These are phyloP conservation scores for Coemansia umbellata DNA, from an alignment of 192 early-diverging fungal species.

Conservation along the genomic window DNA sequence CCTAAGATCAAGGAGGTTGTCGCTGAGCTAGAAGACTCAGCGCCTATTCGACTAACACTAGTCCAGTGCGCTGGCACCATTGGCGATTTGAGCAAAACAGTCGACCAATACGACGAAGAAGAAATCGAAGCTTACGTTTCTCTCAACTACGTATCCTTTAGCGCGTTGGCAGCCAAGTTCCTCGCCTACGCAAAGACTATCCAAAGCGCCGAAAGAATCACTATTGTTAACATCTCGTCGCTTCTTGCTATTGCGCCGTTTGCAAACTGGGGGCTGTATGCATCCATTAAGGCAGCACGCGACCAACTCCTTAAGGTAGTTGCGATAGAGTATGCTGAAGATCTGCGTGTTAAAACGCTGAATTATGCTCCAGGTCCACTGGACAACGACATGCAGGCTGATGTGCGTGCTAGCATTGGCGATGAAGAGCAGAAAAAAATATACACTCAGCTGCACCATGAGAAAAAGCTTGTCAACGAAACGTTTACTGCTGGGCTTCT, in stretches of 20 bases:
- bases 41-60: slow-evolving; percentile 37
- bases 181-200: slow-evolving; percentile 8
- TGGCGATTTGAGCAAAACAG: slow-evolving; percentile 61
- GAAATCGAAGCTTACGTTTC: slow-evolving; percentile 53
- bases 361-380: slow-evolving; percentile 89
- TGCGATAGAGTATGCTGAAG: slow-evolving; percentile 61
- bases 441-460: slow-evolving; percentile 61
- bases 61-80: slow-evolving; percentile 77
- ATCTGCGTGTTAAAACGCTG: slow-evolving; percentile 56
- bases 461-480: slow-evolving; percentile 66
- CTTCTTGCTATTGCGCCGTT: slow-evolving; percentile 69
- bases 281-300: slow-evolving; percentile 75
- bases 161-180: slow-evolving; percentile 45
- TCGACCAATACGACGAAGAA: slow-evolving; percentile 49
- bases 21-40: slow-evolving; percentile 5
- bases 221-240: slow-evolving; percentile 78
- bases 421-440: slow-evolving; percentile 59
- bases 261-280: slow-evolving; percentile 79
- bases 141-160: slow-evolving; percentile 60
- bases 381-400: slow-evolving; percentile 76
- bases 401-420: slow-evolving; percentile 66
- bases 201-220: slow-evolving; percentile 11
- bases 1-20: slow-evolving; percentile 4
- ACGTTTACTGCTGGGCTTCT: slow-evolving; percentile 61
- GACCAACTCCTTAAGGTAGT: slow-evolving; percentile 69